Evolutionary conservation across 768 basidiomycete species (phyloP).

Genomic region (Lactarius trivialis): DNA sequence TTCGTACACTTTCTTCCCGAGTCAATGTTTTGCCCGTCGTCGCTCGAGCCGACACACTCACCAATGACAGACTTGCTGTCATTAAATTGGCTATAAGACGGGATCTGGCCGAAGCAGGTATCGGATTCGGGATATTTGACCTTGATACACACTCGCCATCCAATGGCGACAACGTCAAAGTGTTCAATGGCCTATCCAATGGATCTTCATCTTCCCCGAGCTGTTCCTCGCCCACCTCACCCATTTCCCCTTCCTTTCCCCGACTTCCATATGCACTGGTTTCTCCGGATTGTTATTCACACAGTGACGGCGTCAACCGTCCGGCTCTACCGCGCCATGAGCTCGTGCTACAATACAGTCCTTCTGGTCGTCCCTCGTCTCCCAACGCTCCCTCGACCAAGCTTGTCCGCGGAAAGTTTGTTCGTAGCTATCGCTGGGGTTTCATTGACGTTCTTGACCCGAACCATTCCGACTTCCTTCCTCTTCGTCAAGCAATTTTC

Average conservation of each 20-base stretch:
- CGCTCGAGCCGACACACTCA: conserved; percentile 72
- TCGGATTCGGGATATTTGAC: conserved; percentile 88
- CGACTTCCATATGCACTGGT: conserved; percentile 80
- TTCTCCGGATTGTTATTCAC: conserved; percentile 77
- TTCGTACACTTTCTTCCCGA: conserved; percentile 70
- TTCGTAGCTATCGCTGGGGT: conserved; percentile 79
- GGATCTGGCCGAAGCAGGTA: conserved; percentile 78
- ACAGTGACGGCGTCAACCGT: conserved; percentile 70
- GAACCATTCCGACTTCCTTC: conserved; percentile 72
- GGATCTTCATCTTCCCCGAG: conserved; percentile 44
- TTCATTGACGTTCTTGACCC: conserved; percentile 72
- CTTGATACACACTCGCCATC: conserved; percentile 49
- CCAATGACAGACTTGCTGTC: conserved; percentile 72
- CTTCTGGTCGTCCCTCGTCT: conserved; percentile 38
- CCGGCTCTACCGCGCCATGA: conserved; percentile 58
- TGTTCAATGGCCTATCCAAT: conserved; percentile 44
- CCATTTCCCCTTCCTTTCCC: conserved; percentile 50
- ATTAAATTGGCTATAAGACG: conserved; percentile 75
- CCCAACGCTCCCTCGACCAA: conserved; percentile 39
- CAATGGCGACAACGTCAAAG: conserved; percentile 50
- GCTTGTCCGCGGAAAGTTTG: conserved; percentile 65
- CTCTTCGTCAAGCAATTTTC: conserved; percentile 72
- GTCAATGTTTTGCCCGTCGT: conserved; percentile 88
- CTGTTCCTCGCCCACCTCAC: conserved; percentile 63
- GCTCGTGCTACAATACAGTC: conserved; percentile 67